Percentiles rank a stretch among this genome's conserved stretches.
Conservation (phyloP, 2,329 filamentous ascomycete species). For the Dothidotthia symphoricarpi region DNA sequence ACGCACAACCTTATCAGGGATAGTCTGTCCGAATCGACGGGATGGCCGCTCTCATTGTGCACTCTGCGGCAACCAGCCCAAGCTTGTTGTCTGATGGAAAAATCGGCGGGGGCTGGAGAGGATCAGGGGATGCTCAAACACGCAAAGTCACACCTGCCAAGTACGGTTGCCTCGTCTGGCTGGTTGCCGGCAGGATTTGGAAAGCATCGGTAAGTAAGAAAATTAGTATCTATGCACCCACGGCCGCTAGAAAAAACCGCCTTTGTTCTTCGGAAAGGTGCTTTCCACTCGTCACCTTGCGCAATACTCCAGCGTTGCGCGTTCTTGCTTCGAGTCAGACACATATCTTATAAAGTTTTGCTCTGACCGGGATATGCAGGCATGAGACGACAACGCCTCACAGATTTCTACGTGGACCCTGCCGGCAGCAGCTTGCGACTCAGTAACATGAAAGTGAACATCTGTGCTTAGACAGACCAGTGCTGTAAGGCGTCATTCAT, state of each 20-base stretch:
- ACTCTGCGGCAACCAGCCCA: slow-evolving; percentile 9
- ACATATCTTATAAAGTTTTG: slow-evolving; percentile 13
- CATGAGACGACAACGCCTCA: slow-evolving; percentile 1
- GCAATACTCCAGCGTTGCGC: slow-evolving; percentile 9
- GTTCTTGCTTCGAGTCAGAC: slow-evolving; percentile 17
- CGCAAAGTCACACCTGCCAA: not conserved
- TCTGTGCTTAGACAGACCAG: not conserved
- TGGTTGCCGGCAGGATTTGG: slow-evolving; percentile 6
- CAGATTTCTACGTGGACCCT: not conserved
- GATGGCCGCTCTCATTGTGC: slow-evolving; percentile 20
- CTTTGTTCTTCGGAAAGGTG: slow-evolving; percentile 10
- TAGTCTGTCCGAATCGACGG: slow-evolving; percentile 15
- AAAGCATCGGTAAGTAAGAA: slow-evolving; percentile 3
- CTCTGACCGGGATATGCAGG: slow-evolving; percentile 10
- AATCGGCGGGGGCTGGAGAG: slow-evolving; percentile 3
- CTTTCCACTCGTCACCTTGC: slow-evolving; percentile 6
- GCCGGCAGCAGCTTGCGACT: not conserved
- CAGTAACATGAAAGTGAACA: slow-evolving; percentile 1
- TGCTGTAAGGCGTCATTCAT: slow-evolving; percentile 4
- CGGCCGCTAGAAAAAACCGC: slow-evolving; percentile 22
- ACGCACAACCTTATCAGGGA: slow-evolving; percentile 10
- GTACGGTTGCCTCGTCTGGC: not conserved
- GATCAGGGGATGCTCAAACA: slow-evolving; percentile 10
- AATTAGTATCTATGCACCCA: slow-evolving; percentile 9
- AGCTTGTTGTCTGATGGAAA: slow-evolving; percentile 4